Base-by-base conservation (phyloP, 257 asterid species). In the Catharanthus roseus region DNA sequence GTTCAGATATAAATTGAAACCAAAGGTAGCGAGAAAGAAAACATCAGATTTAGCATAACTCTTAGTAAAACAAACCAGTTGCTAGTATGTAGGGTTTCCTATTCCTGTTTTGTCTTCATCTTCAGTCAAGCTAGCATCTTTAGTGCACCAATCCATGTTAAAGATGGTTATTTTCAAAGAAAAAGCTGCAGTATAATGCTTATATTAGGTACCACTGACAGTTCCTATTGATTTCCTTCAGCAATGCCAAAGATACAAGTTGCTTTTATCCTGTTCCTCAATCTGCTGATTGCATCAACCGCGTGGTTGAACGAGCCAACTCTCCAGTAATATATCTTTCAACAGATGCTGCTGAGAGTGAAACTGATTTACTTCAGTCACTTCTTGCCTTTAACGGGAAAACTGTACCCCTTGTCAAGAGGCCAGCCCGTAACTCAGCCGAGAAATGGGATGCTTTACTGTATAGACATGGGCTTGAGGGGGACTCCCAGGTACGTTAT, bases 371-470 rank as follows among this genome's bases (percentile, higher is more conserved):
- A 65, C 83, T 95, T 74, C 97, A 91, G 82, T 91, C 97, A n/a
- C 93, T 91, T 69, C 67, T 91, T 73, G 74, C 62, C 67, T 68
- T 79, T 79, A 85, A 89, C 72, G 92, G 96, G 70, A 95, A 89
- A 78, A 81, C 81, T 21, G 97, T 91, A 19, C 99, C 96, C 10
- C 99, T 95, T 74, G 93, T 95, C 71, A 82, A 63, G 77, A 87
- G 99, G 78, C 99, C 99, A 16, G 75, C 76, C 67, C 99, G 92
- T 70, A 87, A 88, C 80, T 60, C 87, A 34, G 97, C 97, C 56
- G 99, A 95, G 82, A 95, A 95, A 67, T 95, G 99, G 99, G 96
- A 95, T 85, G 97, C 99, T 74, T 80, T 95, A 72, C 77, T 95
- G 66, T 91, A 95, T 73, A 85, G 99, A 76, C 96, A 88, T 68